phyloP scores from a whole-genome alignment of 2,329 filamentous ascomycete species.

The Rhynchosporium secalis region DNA sequence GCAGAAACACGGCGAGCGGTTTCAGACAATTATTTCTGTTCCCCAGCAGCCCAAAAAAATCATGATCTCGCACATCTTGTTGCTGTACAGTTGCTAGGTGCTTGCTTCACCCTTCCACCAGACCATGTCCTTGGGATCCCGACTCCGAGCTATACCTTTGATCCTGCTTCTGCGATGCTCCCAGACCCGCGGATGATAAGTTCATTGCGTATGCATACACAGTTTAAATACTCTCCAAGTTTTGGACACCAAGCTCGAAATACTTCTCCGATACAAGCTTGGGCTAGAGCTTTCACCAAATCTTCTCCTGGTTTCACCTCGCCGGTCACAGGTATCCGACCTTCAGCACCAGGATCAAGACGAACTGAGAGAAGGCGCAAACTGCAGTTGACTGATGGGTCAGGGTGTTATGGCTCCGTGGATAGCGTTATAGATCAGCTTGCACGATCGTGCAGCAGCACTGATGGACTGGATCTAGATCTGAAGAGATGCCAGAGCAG shows the following conservation, averaged over 20 bases:
- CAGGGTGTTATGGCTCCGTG: not conserved
- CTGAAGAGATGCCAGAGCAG: not conserved
- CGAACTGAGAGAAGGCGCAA: slow-evolving; percentile 17
- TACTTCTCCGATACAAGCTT: slow-evolving; percentile 34
- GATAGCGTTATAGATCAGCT: slow-evolving; percentile 12
- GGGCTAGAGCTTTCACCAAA: slow-evolving; percentile 30
- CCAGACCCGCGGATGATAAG: slow-evolving; percentile 38
- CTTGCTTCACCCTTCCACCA: slow-evolving; percentile 38
- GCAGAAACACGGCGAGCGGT: slow-evolving; percentile 26
- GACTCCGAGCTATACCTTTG: slow-evolving; percentile 20
- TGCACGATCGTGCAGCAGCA: not conserved
- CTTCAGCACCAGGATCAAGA: slow-evolving; percentile 14
- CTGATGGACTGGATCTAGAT: slow-evolving; percentile 8
- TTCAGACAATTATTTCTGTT: slow-evolving; percentile 32
- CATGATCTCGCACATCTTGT: slow-evolving; percentile 38
- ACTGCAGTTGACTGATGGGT: slow-evolving; percentile 25
- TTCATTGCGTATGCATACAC: slow-evolving; percentile 38
- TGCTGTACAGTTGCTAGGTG: slow-evolving; percentile 37
- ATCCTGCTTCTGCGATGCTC: slow-evolving; percentile 12
- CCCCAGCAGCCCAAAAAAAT: slow-evolving; percentile 19
- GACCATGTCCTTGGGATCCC: slow-evolving; percentile 25
- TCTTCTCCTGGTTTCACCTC: slow-evolving; percentile 19
- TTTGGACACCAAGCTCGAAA: slow-evolving; percentile 39
- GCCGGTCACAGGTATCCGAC: slow-evolving; percentile 18
- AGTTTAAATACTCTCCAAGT: slow-evolving; percentile 38